Base-by-base conservation (phyloP, 2,329 filamentous ascomycete species). In the Exophiala viscosa region DNA sequence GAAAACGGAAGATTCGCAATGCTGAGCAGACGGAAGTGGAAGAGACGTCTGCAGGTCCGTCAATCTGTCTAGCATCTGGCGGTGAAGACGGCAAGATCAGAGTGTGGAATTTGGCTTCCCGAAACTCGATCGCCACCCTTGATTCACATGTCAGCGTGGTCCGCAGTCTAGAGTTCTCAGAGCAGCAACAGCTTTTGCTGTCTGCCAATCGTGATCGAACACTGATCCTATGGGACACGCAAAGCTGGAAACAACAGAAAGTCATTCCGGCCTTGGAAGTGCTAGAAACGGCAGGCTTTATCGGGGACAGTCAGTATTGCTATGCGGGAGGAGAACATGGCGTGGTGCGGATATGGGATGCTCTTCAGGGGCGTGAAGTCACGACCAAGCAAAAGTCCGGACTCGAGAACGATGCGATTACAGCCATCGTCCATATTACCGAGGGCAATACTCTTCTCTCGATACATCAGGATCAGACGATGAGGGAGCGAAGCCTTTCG, bases 131-230 rank as follows among this genome's bases (percentile, higher is more conserved):
- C 17, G 87, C 88, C 15, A 84, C 85, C 14, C 76, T 96, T 31
- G 90, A 97, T 55, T 93, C 90, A 0, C 95, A 99, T 67, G 90
- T 96, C 17, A 97, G 93, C 8, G 88, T 97, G 60, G 88, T 99
- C n/a, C 85, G 90, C 61, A 85, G 84, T 47, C 69, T 99, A 45
- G 88, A 93, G 62, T 99, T 88, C 68, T 93, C 88, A 4, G 70
- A 83, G 0, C 74, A 84, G 49, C 83, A 90, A 64, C 84, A 92
- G 65, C 76, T 84, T 4, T 74, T 99, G 28, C 79, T 99, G 2
- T 93, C 90, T 4, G 90, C 84, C 15, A 88, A 90, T 67, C 82
- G 93, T 72, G 93, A 99, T 73, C 95, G 96, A 74, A 97, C 93
- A 0, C 81, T 93, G 49, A 93, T 93, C 57, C 80, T 95, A 70